Conservation (phyloP, 306 rosid genomes). For the Astragalus glycyphyllos region DNA sequence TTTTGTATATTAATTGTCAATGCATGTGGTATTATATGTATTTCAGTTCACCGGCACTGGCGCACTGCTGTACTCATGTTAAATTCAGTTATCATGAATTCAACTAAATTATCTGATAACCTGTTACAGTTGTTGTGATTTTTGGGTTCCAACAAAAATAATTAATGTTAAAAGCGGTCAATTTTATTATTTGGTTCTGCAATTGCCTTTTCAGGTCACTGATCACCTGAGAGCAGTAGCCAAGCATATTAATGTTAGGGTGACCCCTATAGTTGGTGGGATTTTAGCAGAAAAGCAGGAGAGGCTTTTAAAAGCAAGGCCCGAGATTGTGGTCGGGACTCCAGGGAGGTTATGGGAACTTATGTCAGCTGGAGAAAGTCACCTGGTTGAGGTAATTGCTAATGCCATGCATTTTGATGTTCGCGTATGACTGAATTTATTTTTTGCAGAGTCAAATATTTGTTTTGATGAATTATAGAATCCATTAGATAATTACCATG, state of each 20-base stretch:
- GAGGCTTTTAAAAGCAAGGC: slow-evolving; percentile 76
- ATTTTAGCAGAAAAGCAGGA: slow-evolving; percentile 92
- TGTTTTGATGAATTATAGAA: slow-evolving; percentile 22
- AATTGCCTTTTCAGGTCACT: slow-evolving; percentile 64
- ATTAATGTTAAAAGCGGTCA: slow-evolving; percentile 12
- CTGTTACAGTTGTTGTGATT: slow-evolving; percentile 3
- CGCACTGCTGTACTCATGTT: not conserved
- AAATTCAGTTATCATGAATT: slow-evolving; percentile 6
- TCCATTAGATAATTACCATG: slow-evolving; percentile 5
- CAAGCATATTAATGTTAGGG: slow-evolving; percentile 64
- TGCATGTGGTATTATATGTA: not conserved
- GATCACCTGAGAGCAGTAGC: slow-evolving; percentile 84
- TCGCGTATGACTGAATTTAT: slow-evolving; percentile 28
- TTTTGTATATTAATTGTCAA: not conserved
- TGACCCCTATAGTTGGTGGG: slow-evolving; percentile 92
- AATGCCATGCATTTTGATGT: slow-evolving; percentile 9
- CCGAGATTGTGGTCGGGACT: slow-evolving; percentile 93
- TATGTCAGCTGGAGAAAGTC: slow-evolving; percentile 84
- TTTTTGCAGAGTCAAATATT: slow-evolving; percentile 19
- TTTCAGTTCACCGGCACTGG: not conserved
- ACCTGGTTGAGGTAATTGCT: slow-evolving; percentile 78
- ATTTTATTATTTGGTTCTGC: slow-evolving; percentile 24
- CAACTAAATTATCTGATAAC: not conserved
- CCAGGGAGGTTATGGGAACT: slow-evolving; percentile 99
- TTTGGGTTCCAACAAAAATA: slow-evolving; percentile 15